Percentiles rank a stretch among this genome's conserved stretches.
Evolutionary conservation across 1,284 basidiomycete genomes (phyloP).

Genomic region (Ganoderma boninense): DNA sequence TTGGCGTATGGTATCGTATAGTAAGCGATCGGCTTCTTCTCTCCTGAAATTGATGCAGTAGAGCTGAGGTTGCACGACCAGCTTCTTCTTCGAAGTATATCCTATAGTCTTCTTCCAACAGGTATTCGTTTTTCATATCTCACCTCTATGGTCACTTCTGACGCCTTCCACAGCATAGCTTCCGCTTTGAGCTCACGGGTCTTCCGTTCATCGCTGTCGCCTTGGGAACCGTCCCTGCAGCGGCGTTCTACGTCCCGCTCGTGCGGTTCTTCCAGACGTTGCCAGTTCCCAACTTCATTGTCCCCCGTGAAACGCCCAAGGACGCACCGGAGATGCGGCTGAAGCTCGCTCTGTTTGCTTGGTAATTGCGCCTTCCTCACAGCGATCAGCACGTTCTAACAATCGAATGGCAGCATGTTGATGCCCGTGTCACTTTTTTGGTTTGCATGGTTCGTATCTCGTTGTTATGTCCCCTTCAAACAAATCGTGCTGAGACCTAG

Average conservation of each 20-base stretch:
- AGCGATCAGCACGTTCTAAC: no score
- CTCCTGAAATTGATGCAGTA: neutral
- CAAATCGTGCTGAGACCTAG: neutral
- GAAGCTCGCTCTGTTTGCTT: slow-evolving; percentile 30
- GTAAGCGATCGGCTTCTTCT: slow-evolving; percentile 27
- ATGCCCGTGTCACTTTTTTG: slow-evolving; percentile 41
- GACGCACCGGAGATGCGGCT: slow-evolving; percentile 28
- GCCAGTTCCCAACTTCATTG: slow-evolving; percentile 12
- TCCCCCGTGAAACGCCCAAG: slow-evolving; percentile 11
- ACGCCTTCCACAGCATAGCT: slow-evolving; percentile 8
- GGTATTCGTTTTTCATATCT: neutral
- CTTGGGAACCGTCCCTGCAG: slow-evolving; percentile 17
- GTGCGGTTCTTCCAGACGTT: slow-evolving; percentile 17
- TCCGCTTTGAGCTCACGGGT: slow-evolving; percentile 21
- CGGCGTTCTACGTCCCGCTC: slow-evolving; percentile 13
- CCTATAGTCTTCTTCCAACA: slow-evolving; percentile 36
- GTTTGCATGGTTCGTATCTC: slow-evolving; percentile 41
- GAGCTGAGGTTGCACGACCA: slow-evolving; percentile 1
- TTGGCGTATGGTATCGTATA: slow-evolving; percentile 42
- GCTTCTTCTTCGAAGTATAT: slow-evolving; percentile 42
- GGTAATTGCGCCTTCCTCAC: no score
- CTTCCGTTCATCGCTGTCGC: slow-evolving; percentile 21
- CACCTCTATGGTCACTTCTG: neutral
- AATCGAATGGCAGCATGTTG: slow-evolving; percentile 20
- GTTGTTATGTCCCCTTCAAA: neutral